Evolutionary conservation across 805 yeast genomes (phyloP).

Genomic region (Candida khao-thaluensis): DNA sequence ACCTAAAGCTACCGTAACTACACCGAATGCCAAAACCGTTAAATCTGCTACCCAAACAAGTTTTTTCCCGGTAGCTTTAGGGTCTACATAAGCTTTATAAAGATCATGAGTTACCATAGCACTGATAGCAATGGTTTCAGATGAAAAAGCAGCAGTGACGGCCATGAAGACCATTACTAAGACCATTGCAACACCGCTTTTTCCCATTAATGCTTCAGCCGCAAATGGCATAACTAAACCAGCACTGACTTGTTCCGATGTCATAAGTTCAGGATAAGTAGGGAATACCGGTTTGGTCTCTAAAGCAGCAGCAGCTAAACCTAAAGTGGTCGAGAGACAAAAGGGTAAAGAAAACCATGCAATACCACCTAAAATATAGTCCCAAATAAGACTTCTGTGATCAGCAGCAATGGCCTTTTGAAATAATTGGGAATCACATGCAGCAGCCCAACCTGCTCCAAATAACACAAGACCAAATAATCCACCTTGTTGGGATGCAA

Average conservation of each 20-base stretch:
- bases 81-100: conserved; percentile 25
- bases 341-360: conserved; percentile 27
- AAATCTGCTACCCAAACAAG: conserved; percentile 22
- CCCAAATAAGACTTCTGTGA: conserved; percentile 21
- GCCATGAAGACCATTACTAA: conserved; percentile 38
- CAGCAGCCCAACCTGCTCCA: conserved; percentile 17
- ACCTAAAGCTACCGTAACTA: conserved; percentile 22
- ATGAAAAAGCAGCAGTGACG: conserved; percentile 42
- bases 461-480: conserved; percentile 20
- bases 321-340: conserved; percentile 28
- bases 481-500: conserved; percentile 22
- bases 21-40: conserved; percentile 23
- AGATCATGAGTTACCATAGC: conserved; percentile 31
- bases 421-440: conserved; percentile 24
- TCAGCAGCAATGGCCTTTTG: conserved; percentile 29
- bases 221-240: conserved; percentile 24
- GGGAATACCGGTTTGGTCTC: conserved; percentile 17
- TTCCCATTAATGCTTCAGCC: conserved; percentile 25
- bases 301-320: conserved; percentile 38
- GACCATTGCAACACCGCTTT: conserved; percentile 25
- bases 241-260: conserved; percentile 19
- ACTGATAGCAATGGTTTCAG: conserved; percentile 41
- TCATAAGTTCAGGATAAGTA: conserved; percentile 14
- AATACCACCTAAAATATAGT: conserved; percentile 23
- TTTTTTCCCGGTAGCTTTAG: conserved; percentile 24